Evolutionary conservation across 371 early-diverging fungal genomes (phyloP).

Genomic region (Mucor ambiguus): DNA sequence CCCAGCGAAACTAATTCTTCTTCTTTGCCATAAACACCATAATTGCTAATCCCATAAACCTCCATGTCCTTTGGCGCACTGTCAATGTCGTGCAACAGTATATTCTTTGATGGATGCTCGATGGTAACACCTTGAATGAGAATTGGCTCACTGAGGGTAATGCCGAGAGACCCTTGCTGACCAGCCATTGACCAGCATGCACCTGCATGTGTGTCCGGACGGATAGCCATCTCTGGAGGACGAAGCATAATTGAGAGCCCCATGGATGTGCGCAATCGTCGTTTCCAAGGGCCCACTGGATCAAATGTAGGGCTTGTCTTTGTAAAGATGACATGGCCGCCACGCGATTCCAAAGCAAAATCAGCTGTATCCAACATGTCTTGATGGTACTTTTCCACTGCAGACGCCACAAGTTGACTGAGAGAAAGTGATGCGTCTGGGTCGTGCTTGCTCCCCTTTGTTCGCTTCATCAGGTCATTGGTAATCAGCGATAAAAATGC

Average conservation of each 20-base stretch:
- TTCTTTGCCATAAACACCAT: neutral
- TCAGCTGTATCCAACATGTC: constrained; percentile 65
- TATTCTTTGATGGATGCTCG: constrained; percentile 11
- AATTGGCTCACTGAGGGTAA: constrained; percentile 16
- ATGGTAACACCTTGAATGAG: constrained; percentile 12
- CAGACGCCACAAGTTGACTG: constrained; percentile 36
- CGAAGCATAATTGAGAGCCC: neutral
- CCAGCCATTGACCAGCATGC: constrained; percentile 25
- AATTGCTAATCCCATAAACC: neutral
- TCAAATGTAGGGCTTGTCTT: constrained; percentile 44
- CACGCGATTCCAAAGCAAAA: constrained; percentile 70
- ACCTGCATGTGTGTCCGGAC: neutral
- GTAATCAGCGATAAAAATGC: constrained; percentile 15
- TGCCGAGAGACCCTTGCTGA: constrained; percentile 5
- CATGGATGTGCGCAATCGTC: neutral
- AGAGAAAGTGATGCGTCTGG: neutral
- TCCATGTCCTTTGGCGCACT: constrained; percentile 15
- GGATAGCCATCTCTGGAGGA: constrained; percentile 15
- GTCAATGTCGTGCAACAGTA: neutral
- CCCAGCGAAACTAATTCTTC: constrained; percentile 15
- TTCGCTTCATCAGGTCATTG: constrained; percentile 1
- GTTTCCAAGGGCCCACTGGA: constrained; percentile 1
- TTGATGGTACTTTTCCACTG: constrained; percentile 48
- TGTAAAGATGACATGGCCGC: constrained; percentile 61
- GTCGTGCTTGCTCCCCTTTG: neutral